Conservation (phyloP, 2,329 filamentous ascomycete genomes). For the Pseudogymnoascus sp. region DNA sequence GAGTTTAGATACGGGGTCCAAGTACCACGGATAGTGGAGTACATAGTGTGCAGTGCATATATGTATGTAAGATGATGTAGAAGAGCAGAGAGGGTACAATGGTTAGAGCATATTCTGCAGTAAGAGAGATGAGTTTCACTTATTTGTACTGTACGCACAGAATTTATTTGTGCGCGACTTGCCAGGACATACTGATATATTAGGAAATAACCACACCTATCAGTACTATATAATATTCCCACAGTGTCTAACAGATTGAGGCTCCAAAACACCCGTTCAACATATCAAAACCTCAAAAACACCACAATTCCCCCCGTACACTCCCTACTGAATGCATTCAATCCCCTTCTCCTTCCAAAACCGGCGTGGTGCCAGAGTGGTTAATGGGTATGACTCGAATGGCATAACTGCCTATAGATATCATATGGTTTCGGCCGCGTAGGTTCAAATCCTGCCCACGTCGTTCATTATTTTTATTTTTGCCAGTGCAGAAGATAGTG, state of each 20-base stretch:
- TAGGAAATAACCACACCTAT: background rate
- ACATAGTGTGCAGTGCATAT: background rate
- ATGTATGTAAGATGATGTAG: background rate
- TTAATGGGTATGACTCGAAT: slow-evolving; percentile 31
- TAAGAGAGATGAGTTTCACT: background rate
- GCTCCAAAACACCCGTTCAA: background rate
- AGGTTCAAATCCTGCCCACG: slow-evolving; percentile 29
- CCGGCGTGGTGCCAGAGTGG: slow-evolving; percentile 27
- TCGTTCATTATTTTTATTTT: slow-evolving; percentile 13
- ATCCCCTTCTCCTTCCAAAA: background rate
- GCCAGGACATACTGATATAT: background rate
- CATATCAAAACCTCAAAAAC: background rate
- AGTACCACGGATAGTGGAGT: background rate
- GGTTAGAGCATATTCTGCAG: background rate
- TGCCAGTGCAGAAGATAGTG: background rate
- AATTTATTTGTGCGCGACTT: background rate
- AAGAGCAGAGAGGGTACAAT: background rate
- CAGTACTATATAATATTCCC: background rate
- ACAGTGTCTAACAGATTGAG: no score
- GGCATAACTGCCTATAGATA: slow-evolving; percentile 17
- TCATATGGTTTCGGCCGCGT: slow-evolving; percentile 30
- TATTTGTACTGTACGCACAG: background rate
- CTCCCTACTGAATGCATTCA: background rate
- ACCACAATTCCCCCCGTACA: background rate
- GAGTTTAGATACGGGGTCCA: background rate